Evolutionary conservation across 306 rosid species (phyloP).

Genomic region (Leucaena leucocephala): DNA sequence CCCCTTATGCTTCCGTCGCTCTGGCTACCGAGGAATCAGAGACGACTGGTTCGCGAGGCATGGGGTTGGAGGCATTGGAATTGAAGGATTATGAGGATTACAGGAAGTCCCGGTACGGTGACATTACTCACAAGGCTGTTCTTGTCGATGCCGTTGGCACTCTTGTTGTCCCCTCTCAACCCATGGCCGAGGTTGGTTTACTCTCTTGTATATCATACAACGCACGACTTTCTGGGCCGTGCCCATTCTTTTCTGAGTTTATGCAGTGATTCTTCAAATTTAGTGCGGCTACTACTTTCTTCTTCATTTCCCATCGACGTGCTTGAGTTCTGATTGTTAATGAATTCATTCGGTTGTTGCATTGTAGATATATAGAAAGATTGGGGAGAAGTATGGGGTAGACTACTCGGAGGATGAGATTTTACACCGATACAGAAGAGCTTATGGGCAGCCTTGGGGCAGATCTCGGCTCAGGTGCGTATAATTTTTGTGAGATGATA

Average conservation of each 20-base stretch:
- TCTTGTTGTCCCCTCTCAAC: slow-evolving; percentile 93
- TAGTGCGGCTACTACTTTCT: neutral
- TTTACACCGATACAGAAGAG: slow-evolving; percentile 82
- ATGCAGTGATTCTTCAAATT: slow-evolving; percentile 7
- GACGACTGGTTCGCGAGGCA: neutral
- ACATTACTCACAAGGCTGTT: slow-evolving; percentile 36
- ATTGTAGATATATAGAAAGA: slow-evolving; percentile 69
- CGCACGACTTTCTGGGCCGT: slow-evolving; percentile 3
- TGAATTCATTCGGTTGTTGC: slow-evolving; percentile 5
- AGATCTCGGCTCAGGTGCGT: slow-evolving; percentile 88
- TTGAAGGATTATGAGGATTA: no score
- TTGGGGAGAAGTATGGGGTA: slow-evolving; percentile 95
- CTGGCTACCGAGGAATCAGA: slow-evolving; percentile 37
- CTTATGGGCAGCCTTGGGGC: slow-evolving; percentile 95
- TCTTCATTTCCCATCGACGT: neutral
- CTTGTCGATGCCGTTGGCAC: slow-evolving; percentile 97
- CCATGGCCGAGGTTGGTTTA: slow-evolving; percentile 82
- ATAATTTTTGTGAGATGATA: neutral
- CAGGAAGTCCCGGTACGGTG: no score
- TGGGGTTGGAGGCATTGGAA: no score
- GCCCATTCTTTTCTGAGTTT: neutral
- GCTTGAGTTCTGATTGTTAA: slow-evolving; percentile 3
- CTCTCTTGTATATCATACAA: neutral
- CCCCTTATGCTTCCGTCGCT: slow-evolving; percentile 46
- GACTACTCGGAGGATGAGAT: slow-evolving; percentile 84